A percentile compares a stretch with the other conserved stretches of the same genome.
Evolutionary conservation across 345 rosid species (phyloP).

Genomic region (Boechera stricta): DNA sequence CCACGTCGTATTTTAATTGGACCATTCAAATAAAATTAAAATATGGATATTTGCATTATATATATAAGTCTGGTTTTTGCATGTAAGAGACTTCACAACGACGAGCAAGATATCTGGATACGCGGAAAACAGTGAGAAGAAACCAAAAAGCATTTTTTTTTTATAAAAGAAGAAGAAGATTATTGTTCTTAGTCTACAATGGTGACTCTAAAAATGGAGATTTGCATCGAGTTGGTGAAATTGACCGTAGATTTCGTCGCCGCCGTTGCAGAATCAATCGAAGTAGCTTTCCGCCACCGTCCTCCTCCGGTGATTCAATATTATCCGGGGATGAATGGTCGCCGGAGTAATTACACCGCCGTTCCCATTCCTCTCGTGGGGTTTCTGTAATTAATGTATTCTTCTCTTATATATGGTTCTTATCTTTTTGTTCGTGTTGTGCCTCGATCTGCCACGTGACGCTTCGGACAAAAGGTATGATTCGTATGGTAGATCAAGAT

Average conservation of each 20-base stretch:
- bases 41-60: conserved; percentile 23
- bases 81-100: conserved; percentile 33
- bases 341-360: conserved; percentile 38
- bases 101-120: conserved; percentile 24
- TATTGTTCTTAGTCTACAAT: conserved; percentile 14
- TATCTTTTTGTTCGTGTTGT: conserved; percentile 11
- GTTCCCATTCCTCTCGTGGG: conserved; percentile 44
- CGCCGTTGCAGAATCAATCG: conserved; percentile 44
- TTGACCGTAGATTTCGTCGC: conserved; percentile 41
- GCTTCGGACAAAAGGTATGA: neutral
- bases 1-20: conserved; percentile 36
- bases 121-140: conserved; percentile 45
- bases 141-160: neutral
- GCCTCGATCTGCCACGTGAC: neutral
- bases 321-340: conserved; percentile 20
- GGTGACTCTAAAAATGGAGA: conserved; percentile 44
- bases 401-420: conserved; percentile 1
- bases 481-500: conserved; percentile 25
- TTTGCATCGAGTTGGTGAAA: conserved; percentile 46
- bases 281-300: conserved; percentile 45
- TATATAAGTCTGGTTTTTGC: conserved; percentile 38
- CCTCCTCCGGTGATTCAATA: conserved; percentile 37
- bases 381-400: conserved; percentile 34
- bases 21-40: conserved; percentile 29
- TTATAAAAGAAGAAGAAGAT: neutral